A percentile compares a stretch with the other conserved stretches of the same genome.
These are phyloP conservation scores for Neurospora sp. DNA, from an alignment of 495 filamentous ascomycete species.

Conservation along the genomic window DNA sequence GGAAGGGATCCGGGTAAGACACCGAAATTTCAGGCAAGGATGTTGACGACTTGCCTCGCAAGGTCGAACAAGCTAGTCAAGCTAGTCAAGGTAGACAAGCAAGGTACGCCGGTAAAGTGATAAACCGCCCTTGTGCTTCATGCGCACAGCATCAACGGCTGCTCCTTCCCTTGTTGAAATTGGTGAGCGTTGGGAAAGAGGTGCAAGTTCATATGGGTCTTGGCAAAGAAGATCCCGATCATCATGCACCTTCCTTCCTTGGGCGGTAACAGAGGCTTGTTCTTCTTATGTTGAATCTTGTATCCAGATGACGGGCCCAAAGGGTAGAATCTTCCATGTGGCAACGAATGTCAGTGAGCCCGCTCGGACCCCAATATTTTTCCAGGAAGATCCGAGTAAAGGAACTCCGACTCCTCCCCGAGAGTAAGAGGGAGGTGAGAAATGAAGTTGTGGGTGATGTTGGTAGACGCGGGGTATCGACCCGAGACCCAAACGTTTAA, in stretches of 20 bases:
- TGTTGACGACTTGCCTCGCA: neutral
- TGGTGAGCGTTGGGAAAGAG: neutral
- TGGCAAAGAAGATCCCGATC: neutral
- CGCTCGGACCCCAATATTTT: neutral
- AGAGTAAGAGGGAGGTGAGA: neutral
- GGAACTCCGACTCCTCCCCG: neutral
- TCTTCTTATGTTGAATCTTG: neutral
- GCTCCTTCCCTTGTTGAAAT: neutral
- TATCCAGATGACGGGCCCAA: neutral
- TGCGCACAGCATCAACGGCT: neutral
- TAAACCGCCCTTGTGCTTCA: neutral
- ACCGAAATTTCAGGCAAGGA: neutral
- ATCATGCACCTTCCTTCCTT: neutral
- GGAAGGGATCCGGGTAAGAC: neutral
- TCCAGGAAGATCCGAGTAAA: neutral
- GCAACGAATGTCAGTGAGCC: neutral
- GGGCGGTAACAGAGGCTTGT: neutral
- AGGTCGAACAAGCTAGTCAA: neutral
- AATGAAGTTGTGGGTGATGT: neutral
- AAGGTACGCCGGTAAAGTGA: neutral
- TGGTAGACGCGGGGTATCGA: neutral
- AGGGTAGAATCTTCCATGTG: neutral
- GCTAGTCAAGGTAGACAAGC: neutral
- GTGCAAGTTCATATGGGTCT: neutral
- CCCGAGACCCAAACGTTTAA: neutral